phyloP scores from a whole-genome alignment of 1,284 basidiomycete genomes.

The Abortiporus biennis region DNA sequence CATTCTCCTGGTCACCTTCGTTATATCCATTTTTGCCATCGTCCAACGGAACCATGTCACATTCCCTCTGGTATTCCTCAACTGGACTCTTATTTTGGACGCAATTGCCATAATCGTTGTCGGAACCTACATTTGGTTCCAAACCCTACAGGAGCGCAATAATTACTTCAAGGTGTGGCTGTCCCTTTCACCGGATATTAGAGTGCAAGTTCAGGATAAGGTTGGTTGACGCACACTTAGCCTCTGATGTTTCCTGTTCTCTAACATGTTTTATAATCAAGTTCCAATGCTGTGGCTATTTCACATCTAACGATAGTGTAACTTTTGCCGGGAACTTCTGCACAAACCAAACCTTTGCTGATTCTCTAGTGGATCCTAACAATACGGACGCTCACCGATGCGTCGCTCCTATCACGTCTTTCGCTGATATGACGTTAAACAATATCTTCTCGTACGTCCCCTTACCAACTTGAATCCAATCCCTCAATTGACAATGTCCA shows the following conservation, averaged over 20 bases:
- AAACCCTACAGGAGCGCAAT: constrained; percentile 61
- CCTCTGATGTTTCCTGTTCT: background rate
- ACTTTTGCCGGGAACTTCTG: constrained; percentile 61
- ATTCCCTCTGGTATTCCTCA: constrained; percentile 63
- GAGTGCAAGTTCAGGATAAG: constrained; percentile 65
- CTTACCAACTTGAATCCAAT: background rate
- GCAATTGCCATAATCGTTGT: constrained; percentile 51
- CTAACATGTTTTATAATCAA: constrained; percentile 19
- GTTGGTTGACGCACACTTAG: constrained; percentile 31
- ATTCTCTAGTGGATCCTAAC: constrained; percentile 35
- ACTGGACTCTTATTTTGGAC: constrained; percentile 64
- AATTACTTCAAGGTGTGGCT: constrained; percentile 60
- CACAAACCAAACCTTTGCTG: constrained; percentile 40
- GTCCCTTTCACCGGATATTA: constrained; percentile 36
- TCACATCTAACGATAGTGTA: constrained; percentile 53
- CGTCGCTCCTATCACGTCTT: constrained; percentile 55
- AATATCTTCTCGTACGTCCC: constrained; percentile 71
- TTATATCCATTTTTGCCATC: constrained; percentile 64
- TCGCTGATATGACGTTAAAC: constrained; percentile 69
- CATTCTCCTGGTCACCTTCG: constrained; percentile 59
- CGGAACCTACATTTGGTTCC: constrained; percentile 75
- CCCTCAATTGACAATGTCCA: constrained; percentile 2
- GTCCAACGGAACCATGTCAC: constrained; percentile 64
- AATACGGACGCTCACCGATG: constrained; percentile 40
- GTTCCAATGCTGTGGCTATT: constrained; percentile 82